Evolutionary conservation across 805 yeast species (phyloP).

Genomic region (Kuraishia piskuri): DNA sequence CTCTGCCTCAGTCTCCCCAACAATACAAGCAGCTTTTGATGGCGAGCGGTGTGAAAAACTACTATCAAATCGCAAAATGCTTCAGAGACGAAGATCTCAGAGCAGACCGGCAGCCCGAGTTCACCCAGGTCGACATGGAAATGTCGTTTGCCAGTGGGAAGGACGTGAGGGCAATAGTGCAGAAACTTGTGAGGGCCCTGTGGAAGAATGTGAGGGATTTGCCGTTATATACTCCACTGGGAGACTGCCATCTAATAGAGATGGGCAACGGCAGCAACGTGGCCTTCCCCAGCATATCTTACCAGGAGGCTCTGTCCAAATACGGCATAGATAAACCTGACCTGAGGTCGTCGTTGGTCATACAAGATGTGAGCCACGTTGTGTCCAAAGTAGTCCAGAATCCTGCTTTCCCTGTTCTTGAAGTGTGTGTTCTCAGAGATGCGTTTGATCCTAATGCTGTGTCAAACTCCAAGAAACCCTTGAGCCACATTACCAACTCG

Average conservation of each 20-base stretch:
- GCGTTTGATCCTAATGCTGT: conserved; percentile 28
- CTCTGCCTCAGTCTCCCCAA: conserved; percentile 96
- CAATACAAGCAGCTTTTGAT: conserved; percentile 91
- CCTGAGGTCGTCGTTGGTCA: conserved; percentile 51
- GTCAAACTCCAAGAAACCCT: conserved; percentile 17
- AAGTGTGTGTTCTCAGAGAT: conserved; percentile 55
- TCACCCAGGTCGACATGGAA: conserved; percentile 94
- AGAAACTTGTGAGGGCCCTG: conserved; percentile 39
- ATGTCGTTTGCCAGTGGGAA: conserved; percentile 70
- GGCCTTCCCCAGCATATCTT: conserved; percentile 43
- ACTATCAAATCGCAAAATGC: conserved; percentile 89
- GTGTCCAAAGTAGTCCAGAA: conserved; percentile 24
- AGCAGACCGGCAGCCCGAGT: conserved; percentile 94
- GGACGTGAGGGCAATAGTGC: conserved; percentile 62
- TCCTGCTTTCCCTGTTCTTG: conserved; percentile 57
- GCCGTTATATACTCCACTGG: conserved; percentile 29
- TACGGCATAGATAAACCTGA: conserved; percentile 97
- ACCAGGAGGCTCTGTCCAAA: conserved; percentile 56
- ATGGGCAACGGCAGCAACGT: conserved; percentile 19
- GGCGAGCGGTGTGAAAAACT: conserved; percentile 85
- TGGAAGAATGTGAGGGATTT: conserved; percentile 43
- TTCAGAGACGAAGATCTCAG: conserved; percentile 95
- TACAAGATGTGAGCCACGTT: conserved; percentile 35
- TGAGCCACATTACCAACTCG: conserved; percentile 19
- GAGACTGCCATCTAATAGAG: conserved; percentile 22